Base-by-base conservation (phyloP, 176 grass and related monocot species). In the Areca catechu region DNA sequence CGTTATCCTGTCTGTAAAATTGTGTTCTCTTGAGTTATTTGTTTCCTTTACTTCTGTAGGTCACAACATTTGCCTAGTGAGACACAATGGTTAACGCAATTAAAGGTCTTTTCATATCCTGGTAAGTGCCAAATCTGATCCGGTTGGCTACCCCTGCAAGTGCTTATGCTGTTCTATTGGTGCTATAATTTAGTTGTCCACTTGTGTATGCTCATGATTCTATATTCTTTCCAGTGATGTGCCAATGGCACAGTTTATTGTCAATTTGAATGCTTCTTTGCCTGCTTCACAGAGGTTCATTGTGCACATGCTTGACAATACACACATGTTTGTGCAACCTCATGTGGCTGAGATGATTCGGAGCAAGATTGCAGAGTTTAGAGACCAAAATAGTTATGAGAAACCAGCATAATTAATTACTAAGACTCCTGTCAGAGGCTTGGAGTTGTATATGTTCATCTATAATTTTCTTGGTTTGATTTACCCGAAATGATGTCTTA, bases 61-160 rank as follows among this genome's bases (percentile, higher is more conserved):
- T 10, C 34, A 14, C 34, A 43, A 12, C 34, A 0, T 12, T 43
- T 12, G 34, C 34, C 34, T 43, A 10, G 10, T 43, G 12, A 12
- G 34, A 43, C 1, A 43, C 34, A 43, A 91, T 96, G 91, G 91
- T 90, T 65, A 96, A 96, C 17, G 91, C 91, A 51, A 77, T 90
- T 34, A 96, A 96, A 76, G 86, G 91, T 16, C 18, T 95, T 71
- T 90, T 96, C 56, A 82, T 96, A 59, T 96, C 91, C 70, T 96
- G 91, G 91, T 87, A 74, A 74, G 64, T 30, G 61, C 27, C 3
- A n/a, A 22, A 18, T 22, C 19, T 15, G 17, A 24, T 23, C n/a
- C 3, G 54, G 19, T 51, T 68, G 29, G 20, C 49, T 60, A 19
- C 4, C 16, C 19, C 14, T 0, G 43, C 52, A 19, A 2, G 34